A percentile compares a stretch with the other conserved stretches of the same genome.
Evolutionary conservation across 2,329 filamentous ascomycete species (phyloP).

Genomic region (Microdochium bolleyi): DNA sequence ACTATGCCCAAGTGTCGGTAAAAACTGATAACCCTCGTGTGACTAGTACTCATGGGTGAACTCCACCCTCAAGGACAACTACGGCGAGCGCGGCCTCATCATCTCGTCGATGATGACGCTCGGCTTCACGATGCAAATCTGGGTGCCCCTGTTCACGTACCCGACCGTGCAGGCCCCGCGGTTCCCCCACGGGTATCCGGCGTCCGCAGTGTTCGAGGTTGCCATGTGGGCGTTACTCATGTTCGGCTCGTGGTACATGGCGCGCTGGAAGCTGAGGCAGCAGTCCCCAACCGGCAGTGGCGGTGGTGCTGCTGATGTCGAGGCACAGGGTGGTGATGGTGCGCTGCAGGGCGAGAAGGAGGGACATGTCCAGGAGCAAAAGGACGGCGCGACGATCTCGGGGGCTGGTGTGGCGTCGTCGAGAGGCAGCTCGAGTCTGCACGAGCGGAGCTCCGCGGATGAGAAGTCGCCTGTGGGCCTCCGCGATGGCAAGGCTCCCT

Average conservation of each 20-base stretch:
- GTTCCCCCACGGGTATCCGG: slow-evolving; percentile 17
- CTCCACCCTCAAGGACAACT: slow-evolving; percentile 19
- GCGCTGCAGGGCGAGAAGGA: too few species aligned
- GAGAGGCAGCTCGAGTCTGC: too few species aligned
- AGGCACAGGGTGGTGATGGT: too few species aligned
- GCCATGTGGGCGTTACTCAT: slow-evolving; percentile 17
- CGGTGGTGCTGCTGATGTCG: too few species aligned
- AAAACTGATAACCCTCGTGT: too few species aligned
- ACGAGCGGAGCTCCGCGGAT: too few species aligned
- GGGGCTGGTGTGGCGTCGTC: too few species aligned
- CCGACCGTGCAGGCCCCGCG: slow-evolving; percentile 16
- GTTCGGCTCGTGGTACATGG: slow-evolving; percentile 16
- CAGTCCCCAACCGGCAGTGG: not conserved
- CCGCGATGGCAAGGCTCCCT: too few species aligned
- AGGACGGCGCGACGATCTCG: too few species aligned
- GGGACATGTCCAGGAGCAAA: too few species aligned
- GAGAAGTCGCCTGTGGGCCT: too few species aligned
- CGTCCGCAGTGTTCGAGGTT: slow-evolving; percentile 14
- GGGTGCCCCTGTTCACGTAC: slow-evolving; percentile 19
- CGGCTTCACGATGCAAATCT: slow-evolving; percentile 20
- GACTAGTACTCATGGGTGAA: slow-evolving; percentile 23
- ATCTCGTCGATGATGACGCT: slow-evolving; percentile 26
- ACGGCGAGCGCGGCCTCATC: slow-evolving; percentile 21
- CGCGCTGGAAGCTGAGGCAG: slow-evolving; percentile 11
- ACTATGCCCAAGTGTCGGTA: too few species aligned